These are phyloP conservation scores for Oldenlandia corymbosa DNA, from an alignment of 257 asterid genomes.

Conservation along the genomic window DNA sequence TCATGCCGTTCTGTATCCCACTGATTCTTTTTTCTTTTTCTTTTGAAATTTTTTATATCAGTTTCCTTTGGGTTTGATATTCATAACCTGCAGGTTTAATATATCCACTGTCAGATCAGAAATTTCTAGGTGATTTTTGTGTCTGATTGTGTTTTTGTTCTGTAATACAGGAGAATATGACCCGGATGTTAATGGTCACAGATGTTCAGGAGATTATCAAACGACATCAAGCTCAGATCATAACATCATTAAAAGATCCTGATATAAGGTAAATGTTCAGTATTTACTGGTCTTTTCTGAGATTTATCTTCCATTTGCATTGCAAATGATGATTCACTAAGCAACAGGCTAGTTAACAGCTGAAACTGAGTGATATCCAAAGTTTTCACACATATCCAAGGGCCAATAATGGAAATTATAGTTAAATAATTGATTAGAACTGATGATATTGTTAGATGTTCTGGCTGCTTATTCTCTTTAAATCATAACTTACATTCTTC, in stretches of 20 bases:
- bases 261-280: slow-evolving; percentile 64
- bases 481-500: neutral
- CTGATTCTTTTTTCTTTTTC: too few species aligned
- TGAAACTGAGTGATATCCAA: neutral
- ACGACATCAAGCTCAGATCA: slow-evolving; percentile 97
- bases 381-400: neutral
- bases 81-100: neutral
- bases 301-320: neutral
- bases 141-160: slow-evolving; percentile 20
- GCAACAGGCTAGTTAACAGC: neutral
- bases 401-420: neutral
- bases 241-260: slow-evolving; percentile 96
- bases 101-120: neutral
- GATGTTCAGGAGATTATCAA: slow-evolving; percentile 92
- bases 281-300: neutral
- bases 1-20: too few species aligned
- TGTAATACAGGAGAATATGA: slow-evolving; percentile 83
- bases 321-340: neutral
- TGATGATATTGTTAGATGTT: neutral
- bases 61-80: neutral
- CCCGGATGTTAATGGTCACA: slow-evolving; percentile 96
- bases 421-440: neutral
- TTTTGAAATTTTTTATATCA: too few species aligned
- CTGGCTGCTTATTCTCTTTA: neutral
- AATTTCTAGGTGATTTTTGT: slow-evolving; percentile 8